A percentile compares a stretch with the other conserved stretches of the same genome.
These are phyloP conservation scores for Cichorium intybus DNA, from an alignment of 140 eudicot genomes.

Conservation along the genomic window DNA sequence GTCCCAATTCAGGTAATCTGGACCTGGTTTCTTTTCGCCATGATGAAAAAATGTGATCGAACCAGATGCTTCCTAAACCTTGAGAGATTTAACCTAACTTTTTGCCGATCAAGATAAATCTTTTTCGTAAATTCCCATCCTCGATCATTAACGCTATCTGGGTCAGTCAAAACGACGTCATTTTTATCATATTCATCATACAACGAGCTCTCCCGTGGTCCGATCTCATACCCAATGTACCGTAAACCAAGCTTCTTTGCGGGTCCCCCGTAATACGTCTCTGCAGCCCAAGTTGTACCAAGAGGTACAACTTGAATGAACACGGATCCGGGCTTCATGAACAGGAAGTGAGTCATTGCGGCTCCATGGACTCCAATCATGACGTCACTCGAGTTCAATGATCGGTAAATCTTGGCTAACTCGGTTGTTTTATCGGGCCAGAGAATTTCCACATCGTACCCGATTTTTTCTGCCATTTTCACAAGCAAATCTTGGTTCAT, in stretches of 20 bases:
- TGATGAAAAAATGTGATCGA: constrained; percentile 52
- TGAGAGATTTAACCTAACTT: constrained; percentile 55
- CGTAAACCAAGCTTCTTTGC: constrained; percentile 65
- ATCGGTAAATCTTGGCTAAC: constrained; percentile 66
- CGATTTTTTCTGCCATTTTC: constrained; percentile 58
- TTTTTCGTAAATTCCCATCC: constrained; percentile 93
- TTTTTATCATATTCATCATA: constrained; percentile 46
- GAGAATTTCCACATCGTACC: constrained; percentile 60
- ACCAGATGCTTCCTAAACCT: constrained; percentile 65
- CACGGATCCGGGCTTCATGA: constrained; percentile 77
- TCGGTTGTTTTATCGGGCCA: constrained; percentile 64
- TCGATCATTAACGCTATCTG: constrained; percentile 53
- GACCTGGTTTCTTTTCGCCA: constrained; percentile 38
- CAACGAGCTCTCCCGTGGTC: constrained; percentile 77
- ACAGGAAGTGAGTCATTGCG: constrained; percentile 89
- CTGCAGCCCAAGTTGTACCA: constrained; percentile 91
- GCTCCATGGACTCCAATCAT: constrained; percentile 95
- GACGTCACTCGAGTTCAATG: constrained; percentile 76
- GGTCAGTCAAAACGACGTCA: constrained; percentile 65
- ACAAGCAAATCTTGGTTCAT: constrained; percentile 62
- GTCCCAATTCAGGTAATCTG: not conserved
- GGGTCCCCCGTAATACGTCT: constrained; percentile 81
- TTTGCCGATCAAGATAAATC: constrained; percentile 81
- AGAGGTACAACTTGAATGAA: constrained; percentile 84
- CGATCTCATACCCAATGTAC: constrained; percentile 72